Base-by-base conservation (phyloP, 495 filamentous ascomycete species). In the Neurospora sp. region DNA sequence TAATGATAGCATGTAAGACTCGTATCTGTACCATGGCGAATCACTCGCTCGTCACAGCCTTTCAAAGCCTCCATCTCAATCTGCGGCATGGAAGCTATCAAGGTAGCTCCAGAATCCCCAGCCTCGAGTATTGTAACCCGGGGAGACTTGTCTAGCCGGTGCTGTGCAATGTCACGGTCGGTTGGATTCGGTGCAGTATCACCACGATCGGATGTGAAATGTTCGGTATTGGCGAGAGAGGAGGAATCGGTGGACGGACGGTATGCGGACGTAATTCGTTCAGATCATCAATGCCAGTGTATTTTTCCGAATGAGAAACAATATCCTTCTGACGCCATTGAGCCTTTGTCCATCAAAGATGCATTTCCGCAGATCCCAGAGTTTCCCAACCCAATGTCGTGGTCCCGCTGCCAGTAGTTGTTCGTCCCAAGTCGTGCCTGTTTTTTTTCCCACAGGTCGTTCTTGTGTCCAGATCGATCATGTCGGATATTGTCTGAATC, bases 21-120 rank as follows among this genome's bases (percentile, higher is more conserved):
- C 91, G 93, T 97, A 97, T 97, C 93, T 97, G 93, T 96, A 91
- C 93, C 89, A 88, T 86, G 84, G 90, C 85, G 87, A 86, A 88
- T 85, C 81, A 83, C 84, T 93, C 90, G 80, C 84, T 86, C 86
- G 85, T 86, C 85, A 90, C 89, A 89, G 93, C 93, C 95, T 93
- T 93, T 95, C 93, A 89, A 85, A 90, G 91, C 91, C 88, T 86
- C 84, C 39, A 31, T 41, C 7, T 88, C 78, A 73, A 86, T 88
- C 78, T 87, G 77, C 87, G 86, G 87, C 87, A 84, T 71, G 81
- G 78, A 75, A 75, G 77, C 86, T 86, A 87, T 85, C 82, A 76
- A 77, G 69, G 84, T 86, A 88, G 84, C 82, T 79, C 80, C 83
- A 83, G 81, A 83, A 82, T 83, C 82, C 84, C 85, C 82, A 81